Evolutionary conservation across 2,329 filamentous ascomycete species (phyloP).

Genomic region (Scedosporium minutisporum): DNA sequence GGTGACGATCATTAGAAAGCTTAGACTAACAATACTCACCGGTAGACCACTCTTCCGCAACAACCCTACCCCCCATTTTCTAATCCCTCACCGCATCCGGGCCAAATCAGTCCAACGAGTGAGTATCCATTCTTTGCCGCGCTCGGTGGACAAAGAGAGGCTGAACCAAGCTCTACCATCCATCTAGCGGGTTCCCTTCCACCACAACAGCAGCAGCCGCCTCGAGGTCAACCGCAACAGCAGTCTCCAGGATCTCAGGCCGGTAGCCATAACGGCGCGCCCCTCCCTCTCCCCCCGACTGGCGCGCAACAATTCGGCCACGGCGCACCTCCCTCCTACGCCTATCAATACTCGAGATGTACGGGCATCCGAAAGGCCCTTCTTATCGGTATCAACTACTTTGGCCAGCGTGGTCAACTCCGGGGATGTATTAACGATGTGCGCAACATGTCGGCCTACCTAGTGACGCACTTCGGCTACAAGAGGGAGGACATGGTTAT

Average conservation of each 20-base stretch:
- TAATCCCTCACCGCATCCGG: not conserved
- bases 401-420: slow-evolving; percentile 81
- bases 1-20: not conserved
- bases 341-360: slow-evolving; percentile 84
- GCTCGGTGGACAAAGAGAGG: not conserved
- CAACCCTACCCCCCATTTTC: not conserved
- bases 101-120: not conserved
- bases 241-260: not conserved
- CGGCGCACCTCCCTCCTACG: slow-evolving; percentile 71
- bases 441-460: slow-evolving; percentile 88
- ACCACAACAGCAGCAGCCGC: not conserved
- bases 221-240: not conserved
- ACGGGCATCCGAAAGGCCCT: slow-evolving; percentile 82
- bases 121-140: not conserved
- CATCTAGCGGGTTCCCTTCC: not conserved
- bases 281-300: slow-evolving; percentile 52
- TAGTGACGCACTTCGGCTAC: slow-evolving; percentile 84
- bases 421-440: slow-evolving; percentile 96
- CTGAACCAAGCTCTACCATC: no score
- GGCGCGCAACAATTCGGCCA: slow-evolving; percentile 64
- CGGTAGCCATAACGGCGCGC: not conserved
- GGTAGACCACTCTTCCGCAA: not conserved
- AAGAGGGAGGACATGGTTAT: slow-evolving; percentile 95
- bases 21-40: not conserved
- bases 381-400: slow-evolving; percentile 94